These are phyloP conservation scores for Sugiyamaella floridensis DNA, from an alignment of 805 yeast genomes.

Conservation along the genomic window DNA sequence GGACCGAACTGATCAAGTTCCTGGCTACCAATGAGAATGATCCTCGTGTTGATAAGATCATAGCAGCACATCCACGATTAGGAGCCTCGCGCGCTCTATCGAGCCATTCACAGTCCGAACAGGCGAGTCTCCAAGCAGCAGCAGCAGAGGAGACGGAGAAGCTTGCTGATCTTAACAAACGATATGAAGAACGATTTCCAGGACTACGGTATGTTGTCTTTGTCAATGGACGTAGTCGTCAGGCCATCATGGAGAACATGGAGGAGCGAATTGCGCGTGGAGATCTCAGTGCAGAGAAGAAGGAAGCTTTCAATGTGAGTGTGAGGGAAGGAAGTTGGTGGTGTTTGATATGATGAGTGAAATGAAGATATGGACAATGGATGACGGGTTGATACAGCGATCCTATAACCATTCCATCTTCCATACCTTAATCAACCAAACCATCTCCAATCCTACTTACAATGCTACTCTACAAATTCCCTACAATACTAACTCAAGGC, in stretches of 20 bases:
- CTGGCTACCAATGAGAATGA: constrained; percentile 26
- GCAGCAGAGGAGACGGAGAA: constrained; percentile 43
- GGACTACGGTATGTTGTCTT: constrained; percentile 82
- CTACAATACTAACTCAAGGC: constrained; percentile 36
- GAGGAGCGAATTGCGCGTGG: constrained; percentile 46
- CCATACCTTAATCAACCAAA: no score
- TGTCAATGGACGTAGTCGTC: constrained; percentile 74
- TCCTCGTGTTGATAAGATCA: constrained; percentile 37
- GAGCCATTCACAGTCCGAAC: constrained; percentile 64
- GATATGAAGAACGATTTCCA: constrained; percentile 58
- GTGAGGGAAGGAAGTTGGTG: neutral
- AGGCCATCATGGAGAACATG: constrained; percentile 60
- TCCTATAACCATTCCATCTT: no score
- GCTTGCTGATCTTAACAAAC: constrained; percentile 47
- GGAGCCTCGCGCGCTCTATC: constrained; percentile 57
- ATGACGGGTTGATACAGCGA: no score
- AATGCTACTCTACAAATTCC: no score
- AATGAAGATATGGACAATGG: no score
- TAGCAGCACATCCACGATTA: constrained; percentile 87
- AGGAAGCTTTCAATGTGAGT: constrained; percentile 52
- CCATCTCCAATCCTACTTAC: neutral
- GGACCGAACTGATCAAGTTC: constrained; percentile 35
- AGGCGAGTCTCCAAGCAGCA: constrained; percentile 49
- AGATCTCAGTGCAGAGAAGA: constrained; percentile 50
- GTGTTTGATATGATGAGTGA: no score